Evolutionary conservation across 1,284 basidiomycete species (phyloP), one percentile per base, ranked within the genome.

Genomic region (Tilletia walkeri): DNA sequence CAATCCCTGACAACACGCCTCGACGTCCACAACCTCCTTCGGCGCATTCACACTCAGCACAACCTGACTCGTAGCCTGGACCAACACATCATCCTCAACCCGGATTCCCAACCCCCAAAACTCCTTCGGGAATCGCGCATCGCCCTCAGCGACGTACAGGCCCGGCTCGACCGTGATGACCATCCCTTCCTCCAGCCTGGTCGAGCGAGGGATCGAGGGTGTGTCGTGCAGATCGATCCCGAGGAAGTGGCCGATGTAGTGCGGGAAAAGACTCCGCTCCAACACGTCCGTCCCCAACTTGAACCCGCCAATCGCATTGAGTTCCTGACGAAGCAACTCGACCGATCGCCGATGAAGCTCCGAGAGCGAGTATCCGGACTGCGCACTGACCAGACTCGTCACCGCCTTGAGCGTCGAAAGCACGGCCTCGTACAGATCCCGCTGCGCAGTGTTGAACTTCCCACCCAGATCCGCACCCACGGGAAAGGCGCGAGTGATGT

Each of bases 401-500:
- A 92, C 88, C 16, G 86, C 85, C 79, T 92, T 92, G 78, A 93
- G 90, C 0, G 88, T 90, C 16, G 88, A 86, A n/a, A 94, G 87
- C 2, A 94, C 89, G 5, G 91, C 92, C 9, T 89, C 86, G 85
- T 99, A 99, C 12, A 99, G 88, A 70, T 95, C 94, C 36, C 87
- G 86, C 82, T 99, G 96, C 0, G 94, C 86, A 0, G 86, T 79
- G 1, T 90, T 90, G 84, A 98, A 99, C 34, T 81, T 86, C 0
- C 94, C 94, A 3, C 69, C 54, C 63, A 53, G 74, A 53, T 76
- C 67, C 24, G 71, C 69, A 3, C 75, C 74, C 14, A 89, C 90
- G 1, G 96, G 95, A 83, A 90, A 97, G 16, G 95, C 94, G 53
- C 95, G 91, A 6, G 94, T 97, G 77, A 99, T 97, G 84, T 99